phyloP scores from a whole-genome alignment of 1,139 yeast species.

The Lodderomyces jiufengensis region DNA sequence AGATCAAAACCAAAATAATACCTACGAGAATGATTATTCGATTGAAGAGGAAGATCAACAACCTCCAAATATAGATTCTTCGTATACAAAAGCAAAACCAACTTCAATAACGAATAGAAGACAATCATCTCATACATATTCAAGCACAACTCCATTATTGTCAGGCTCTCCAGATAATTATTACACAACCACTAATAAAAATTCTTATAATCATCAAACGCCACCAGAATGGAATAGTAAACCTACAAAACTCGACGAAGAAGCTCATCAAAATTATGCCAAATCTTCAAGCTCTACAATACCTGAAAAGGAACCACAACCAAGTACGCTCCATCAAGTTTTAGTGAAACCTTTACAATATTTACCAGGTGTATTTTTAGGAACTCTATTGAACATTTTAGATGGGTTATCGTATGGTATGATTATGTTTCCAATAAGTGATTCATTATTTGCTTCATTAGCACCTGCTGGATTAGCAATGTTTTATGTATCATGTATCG shows the following conservation, averaged over 20 bases:
- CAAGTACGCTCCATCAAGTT: constrained; percentile 16
- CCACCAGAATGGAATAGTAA: constrained; percentile 4
- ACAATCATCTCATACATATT: constrained; percentile 5
- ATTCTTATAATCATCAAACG: not conserved
- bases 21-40: no score
- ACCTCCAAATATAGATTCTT: not conserved
- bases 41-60: no score
- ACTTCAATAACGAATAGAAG: constrained; percentile 10
- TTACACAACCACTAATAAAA: constrained; percentile 1
- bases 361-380: constrained; percentile 78
- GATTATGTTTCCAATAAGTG: constrained; percentile 92
- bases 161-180: constrained; percentile 3
- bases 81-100: constrained; percentile 28
- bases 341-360: constrained; percentile 44
- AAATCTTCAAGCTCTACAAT: not conserved
- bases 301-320: constrained; percentile 7
- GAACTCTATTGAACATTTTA: constrained; percentile 76
- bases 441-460: constrained; percentile 65
- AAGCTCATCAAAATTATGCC: not conserved
- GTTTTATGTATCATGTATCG: constrained; percentile 87
- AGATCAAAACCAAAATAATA: no score
- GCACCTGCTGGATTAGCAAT: constrained; percentile 91
- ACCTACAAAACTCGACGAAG: constrained; percentile 1
- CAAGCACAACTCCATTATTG: constrained; percentile 9
- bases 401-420: constrained; percentile 96